Conservation (phyloP, 306 rosid species). For the Trifolium pratense region DNA sequence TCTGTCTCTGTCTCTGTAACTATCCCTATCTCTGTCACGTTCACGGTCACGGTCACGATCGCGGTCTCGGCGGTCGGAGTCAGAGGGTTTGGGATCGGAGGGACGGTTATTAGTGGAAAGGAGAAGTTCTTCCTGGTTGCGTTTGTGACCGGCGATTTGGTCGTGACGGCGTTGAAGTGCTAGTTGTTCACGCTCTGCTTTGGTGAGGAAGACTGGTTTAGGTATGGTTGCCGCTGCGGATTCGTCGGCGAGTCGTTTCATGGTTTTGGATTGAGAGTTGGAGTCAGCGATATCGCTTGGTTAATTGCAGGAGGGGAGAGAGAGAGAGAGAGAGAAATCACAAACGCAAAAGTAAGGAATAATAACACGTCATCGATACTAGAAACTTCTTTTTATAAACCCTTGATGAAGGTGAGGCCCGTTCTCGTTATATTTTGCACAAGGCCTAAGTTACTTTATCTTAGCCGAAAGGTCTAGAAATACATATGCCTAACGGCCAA, state of each 20-base stretch:
- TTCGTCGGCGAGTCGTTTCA: slow-evolving; percentile 44
- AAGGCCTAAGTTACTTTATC: too few relatives aligned
- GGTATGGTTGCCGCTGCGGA: not conserved
- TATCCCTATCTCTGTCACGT: slow-evolving; percentile 13
- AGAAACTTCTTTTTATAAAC: too few relatives aligned
- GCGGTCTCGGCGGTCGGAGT: slow-evolving; percentile 63
- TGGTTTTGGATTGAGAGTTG: slow-evolving; percentile 11
- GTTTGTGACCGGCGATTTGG: slow-evolving; percentile 56
- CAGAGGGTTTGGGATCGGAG: slow-evolving; percentile 55
- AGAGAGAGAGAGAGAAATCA: not conserved
- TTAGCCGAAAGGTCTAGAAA: too few relatives aligned
- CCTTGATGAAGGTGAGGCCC: too few relatives aligned
- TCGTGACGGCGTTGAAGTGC: slow-evolving; percentile 85
- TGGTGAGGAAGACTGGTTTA: slow-evolving; percentile 74
- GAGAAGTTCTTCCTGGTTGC: slow-evolving; percentile 58
- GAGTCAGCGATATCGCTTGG: slow-evolving; percentile 48
- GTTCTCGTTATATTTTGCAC: too few relatives aligned
- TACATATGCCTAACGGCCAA: too few relatives aligned
- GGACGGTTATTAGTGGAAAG: slow-evolving; percentile 43
- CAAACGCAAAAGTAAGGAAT: too few relatives aligned
- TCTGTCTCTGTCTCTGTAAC: slow-evolving; percentile 30
- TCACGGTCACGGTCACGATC: slow-evolving; percentile 41
- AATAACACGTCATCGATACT: not conserved
- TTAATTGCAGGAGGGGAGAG: slow-evolving; percentile 55
- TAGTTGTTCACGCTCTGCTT: slow-evolving; percentile 75